Evolutionary conservation across 2,329 filamentous ascomycete genomes (phyloP), one percentile per base, ranked within the genome.

Genomic region (Zelopaecilomyces penicillatus): DNA sequence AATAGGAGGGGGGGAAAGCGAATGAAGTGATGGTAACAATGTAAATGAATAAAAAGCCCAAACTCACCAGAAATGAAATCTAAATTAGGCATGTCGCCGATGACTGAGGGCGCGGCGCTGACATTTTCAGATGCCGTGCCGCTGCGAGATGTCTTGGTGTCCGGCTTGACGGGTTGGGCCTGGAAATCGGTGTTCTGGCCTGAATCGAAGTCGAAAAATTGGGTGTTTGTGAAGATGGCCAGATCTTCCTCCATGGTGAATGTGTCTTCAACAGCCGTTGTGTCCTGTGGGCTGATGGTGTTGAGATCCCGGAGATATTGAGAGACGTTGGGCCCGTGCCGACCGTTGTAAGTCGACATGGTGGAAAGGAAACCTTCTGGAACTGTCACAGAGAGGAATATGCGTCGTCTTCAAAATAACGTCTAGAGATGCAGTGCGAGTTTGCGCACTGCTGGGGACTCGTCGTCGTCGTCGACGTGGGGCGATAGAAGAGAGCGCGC

Each of bases 251-350:
- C 82, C 51, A 85, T 70, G 55, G 75, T 75, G 64, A 82, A 76
- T 42, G 72, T 66, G 43, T 84, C 78, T 49, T 82, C 74, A 43
- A 63, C 61, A 29, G 75, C 61, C 27, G 71, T 57, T 46, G 54
- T 55, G 42, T 72, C 76, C 49, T 83, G 73, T 43, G 84, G 77
- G 55, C 81, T 79, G 49, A 83, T 71, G 49, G 81, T 78, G 71
- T 95, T 95, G 57, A 96, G 74, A 55, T 90, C 85, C 58, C 87
- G 84, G 53, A 96, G 76, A 70, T 93, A 95, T 60, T 89, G 84
- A 60, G 88, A 89, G 67, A 95, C 86, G 65, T 95, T 95, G 59
- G 87, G 84, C 56, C 79, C 85, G 61, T 85, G 82, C 50, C 87
- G 84, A 60, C 82, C 83, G 65, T 76, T 82, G 75, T 81, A 89